Percentiles rank a stretch among this genome's conserved stretches.
Evolutionary conservation across 2,329 filamentous ascomycete species (phyloP).

Genomic region (Triangularia setosa): DNA sequence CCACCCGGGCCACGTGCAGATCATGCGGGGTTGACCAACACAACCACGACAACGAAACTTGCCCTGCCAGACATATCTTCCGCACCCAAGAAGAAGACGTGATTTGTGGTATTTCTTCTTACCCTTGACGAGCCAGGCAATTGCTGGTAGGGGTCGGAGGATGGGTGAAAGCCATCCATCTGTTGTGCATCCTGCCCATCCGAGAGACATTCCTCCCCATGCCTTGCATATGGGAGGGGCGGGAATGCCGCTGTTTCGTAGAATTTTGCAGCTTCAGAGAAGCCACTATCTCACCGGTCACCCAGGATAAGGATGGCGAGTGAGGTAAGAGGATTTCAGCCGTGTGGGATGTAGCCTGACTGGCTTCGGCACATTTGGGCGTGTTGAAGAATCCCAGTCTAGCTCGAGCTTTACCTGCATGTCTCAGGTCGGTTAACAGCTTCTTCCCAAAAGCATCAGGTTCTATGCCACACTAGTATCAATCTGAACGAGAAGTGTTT

Average conservation of each 20-base stretch:
- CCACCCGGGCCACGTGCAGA: conserved; percentile 8
- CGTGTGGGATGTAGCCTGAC: neutral
- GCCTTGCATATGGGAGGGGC: conserved; percentile 1
- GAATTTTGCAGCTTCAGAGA: neutral
- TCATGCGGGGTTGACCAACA: conserved; percentile 1
- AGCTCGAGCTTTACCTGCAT: conserved; percentile 1
- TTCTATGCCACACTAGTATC: neutral
- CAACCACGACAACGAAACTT: neutral
- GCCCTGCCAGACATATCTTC: neutral
- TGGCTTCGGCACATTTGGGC: neutral
- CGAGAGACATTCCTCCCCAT: neutral
- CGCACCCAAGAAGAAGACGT: neutral
- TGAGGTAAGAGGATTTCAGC: neutral
- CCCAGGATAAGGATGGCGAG: neutral
- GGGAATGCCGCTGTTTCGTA: conserved; percentile 2
- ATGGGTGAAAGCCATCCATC: neutral
- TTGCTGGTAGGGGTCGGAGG: neutral
- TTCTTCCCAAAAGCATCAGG: neutral
- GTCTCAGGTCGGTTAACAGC: conserved; percentile 5
- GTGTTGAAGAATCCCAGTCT: neutral
- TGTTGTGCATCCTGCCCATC: neutral
- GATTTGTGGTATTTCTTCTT: neutral
- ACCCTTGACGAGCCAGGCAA: neutral
- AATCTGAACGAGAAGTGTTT: neutral
- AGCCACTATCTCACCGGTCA: conserved; percentile 9